Conservation (phyloP, 768 basidiomycete genomes). For the Mycena chlorophos region DNA sequence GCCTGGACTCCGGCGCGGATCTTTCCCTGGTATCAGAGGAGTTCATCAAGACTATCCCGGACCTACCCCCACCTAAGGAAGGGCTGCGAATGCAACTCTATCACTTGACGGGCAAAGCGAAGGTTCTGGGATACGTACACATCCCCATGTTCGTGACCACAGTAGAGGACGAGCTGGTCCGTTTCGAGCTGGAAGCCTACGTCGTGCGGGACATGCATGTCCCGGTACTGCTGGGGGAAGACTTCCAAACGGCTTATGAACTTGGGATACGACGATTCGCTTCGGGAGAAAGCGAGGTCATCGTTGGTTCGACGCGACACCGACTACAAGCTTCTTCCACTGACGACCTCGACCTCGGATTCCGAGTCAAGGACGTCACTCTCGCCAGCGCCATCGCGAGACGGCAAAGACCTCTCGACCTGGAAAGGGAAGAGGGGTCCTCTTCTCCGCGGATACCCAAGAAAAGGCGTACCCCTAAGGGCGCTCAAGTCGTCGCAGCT, state of each 20-base stretch:
- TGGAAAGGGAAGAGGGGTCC: too few relatives aligned
- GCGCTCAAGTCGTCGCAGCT: constrained; percentile 1
- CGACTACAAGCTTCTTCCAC: not conserved
- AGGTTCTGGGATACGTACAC: constrained; percentile 22
- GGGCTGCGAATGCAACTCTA: constrained; percentile 15
- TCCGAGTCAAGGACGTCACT: not conserved
- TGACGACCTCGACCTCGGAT: not conserved
- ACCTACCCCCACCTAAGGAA: not conserved
- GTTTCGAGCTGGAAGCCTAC: constrained; percentile 25
- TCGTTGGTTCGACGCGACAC: not conserved
- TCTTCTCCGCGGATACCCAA: not conserved
- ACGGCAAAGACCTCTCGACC: too few relatives aligned
- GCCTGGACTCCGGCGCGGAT: constrained; percentile 7
- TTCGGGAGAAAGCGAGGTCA: constrained; percentile 7
- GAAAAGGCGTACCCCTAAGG: not conserved
- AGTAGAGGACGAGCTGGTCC: constrained; percentile 4
- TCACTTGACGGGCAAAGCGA: constrained; percentile 10
- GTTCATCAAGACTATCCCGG: not conserved
- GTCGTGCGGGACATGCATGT: constrained; percentile 29
- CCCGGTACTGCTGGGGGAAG: constrained; percentile 31
- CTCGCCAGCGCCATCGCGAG: not conserved
- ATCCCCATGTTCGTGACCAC: constrained; percentile 11
- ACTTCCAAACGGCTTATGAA: constrained; percentile 27
- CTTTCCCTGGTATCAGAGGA: constrained; percentile 11
- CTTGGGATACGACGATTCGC: constrained; percentile 15